Base-by-base conservation (phyloP, 2,329 filamentous ascomycete species). In the Fusarium gaditjirri region DNA sequence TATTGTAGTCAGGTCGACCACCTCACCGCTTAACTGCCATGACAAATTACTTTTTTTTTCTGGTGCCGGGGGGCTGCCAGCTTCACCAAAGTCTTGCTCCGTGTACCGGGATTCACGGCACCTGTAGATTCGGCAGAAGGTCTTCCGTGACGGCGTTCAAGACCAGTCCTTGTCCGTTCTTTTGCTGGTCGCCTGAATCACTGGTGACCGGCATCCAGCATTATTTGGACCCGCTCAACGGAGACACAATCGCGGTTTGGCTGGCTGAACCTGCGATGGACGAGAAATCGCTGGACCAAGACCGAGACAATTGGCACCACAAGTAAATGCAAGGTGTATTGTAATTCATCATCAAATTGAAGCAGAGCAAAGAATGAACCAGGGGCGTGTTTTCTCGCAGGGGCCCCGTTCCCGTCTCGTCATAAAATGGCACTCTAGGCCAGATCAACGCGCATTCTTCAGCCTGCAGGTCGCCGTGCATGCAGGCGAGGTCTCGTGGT, bases 401-500 rank as follows among this genome's bases (percentile, higher is more conserved):
- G 75, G 75, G 58, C 66, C 62, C 56, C 23, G 23, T 58, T 63
- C 65, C 54, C 38, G 33, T 58, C 65, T 61, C 57, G 54, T 64
- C 43, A 53, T 44, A 69, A 49, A 71, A 69, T 64, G 69, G 68
- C 58, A 74, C 74, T 62, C 59, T 68, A 75, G 72, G 43, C 52
- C 42, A 77, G 66, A 56, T 58, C 74, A 67, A 66, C 72, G 68
- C 73, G 73, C 73, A 71, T 65, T 75, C 68, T 69, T 74, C 74
- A 73, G 73, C 75, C 70, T 76, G 71, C 76, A 75, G 73, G 71
- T 72, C 75, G 68, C 70, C 74, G 70, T 79, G 76, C 78, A 79
- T 79, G 72, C 69, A 74, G 75, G 65, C 69, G 64, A 75, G 76
- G 78, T 79, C 78, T 75, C 77, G 78, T 79, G 78, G 76, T 75